Conservation (phyloP, 495 filamentous ascomycete genomes). For the Neurospora sp. region DNA sequence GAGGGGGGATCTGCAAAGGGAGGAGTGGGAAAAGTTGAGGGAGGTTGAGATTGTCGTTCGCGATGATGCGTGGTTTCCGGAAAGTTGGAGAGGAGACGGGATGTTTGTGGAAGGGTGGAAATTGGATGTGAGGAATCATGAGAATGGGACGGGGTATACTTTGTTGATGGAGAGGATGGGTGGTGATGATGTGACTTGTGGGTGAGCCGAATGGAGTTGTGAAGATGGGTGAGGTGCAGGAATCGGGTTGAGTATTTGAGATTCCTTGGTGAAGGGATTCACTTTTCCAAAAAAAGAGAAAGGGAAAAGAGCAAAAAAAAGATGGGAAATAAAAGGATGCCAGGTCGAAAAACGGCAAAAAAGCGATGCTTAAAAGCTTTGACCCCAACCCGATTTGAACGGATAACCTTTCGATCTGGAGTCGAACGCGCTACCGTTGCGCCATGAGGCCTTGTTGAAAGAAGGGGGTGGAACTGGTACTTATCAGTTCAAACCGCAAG, state of each 20-base stretch:
- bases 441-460: background rate
- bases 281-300: background rate
- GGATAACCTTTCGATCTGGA: background rate
- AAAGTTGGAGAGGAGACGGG: background rate
- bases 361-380: background rate
- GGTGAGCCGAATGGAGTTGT: background rate
- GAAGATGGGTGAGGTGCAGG: too few relatives aligned
- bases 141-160: background rate
- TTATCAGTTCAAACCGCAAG: background rate
- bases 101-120: background rate
- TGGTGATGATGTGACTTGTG: background rate
- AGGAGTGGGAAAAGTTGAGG: background rate
- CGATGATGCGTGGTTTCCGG: background rate
- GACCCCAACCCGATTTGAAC: background rate
- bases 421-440: background rate
- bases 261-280: too few relatives aligned
- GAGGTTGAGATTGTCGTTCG: background rate
- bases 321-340: background rate
- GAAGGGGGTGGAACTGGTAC: fast-evolving
- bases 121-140: background rate
- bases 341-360: background rate
- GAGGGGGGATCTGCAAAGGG: background rate
- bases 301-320: background rate
- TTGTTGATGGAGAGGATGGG: background rate
- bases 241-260: background rate